A percentile compares a stretch with the other conserved stretches of the same genome.
phyloP scores from a whole-genome alignment of 208 protist genomes.

The Strigomonas galati region DNA sequence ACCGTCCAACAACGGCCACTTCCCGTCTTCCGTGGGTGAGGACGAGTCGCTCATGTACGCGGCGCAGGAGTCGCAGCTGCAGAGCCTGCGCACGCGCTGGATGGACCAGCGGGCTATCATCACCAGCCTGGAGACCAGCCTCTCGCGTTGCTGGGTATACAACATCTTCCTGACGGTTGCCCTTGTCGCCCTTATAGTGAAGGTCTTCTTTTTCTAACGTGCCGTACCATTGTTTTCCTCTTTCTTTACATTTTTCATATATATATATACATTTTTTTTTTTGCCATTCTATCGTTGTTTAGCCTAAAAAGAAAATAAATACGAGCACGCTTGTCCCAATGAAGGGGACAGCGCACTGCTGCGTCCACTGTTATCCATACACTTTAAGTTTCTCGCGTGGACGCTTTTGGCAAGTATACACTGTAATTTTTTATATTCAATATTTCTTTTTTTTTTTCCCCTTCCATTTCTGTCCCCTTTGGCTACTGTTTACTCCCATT shows the following conservation, averaged over 20 bases:
- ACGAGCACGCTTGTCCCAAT: too few relatives aligned
- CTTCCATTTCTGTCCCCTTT: slow-evolving; percentile 5
- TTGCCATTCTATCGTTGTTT: too few relatives aligned
- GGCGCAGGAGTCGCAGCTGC: slow-evolving; percentile 67
- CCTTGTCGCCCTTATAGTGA: neutral
- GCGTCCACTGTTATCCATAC: too few relatives aligned
- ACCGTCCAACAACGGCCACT: neutral
- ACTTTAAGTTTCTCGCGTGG: too few relatives aligned
- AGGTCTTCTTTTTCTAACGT: slow-evolving; percentile 4
- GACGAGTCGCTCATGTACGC: slow-evolving; percentile 60
- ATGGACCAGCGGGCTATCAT: slow-evolving; percentile 67
- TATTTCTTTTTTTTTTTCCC: neutral
- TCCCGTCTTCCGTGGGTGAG: slow-evolving; percentile 18
- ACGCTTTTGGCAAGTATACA: too few relatives aligned
- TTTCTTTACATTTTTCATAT: neutral
- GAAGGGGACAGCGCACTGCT: too few relatives aligned
- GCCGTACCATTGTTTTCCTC: neutral
- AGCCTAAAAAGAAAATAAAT: too few relatives aligned
- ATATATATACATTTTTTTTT: neutral
- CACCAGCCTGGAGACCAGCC: slow-evolving; percentile 35
- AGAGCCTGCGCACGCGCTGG: slow-evolving; percentile 75
- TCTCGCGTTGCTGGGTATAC: slow-evolving; percentile 46
- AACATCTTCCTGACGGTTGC: neutral
- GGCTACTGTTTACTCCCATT: slow-evolving; percentile 5
- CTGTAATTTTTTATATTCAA: too few relatives aligned